Conservation (phyloP, 1,284 basidiomycete genomes). For the Heliocybe sulcata region DNA sequence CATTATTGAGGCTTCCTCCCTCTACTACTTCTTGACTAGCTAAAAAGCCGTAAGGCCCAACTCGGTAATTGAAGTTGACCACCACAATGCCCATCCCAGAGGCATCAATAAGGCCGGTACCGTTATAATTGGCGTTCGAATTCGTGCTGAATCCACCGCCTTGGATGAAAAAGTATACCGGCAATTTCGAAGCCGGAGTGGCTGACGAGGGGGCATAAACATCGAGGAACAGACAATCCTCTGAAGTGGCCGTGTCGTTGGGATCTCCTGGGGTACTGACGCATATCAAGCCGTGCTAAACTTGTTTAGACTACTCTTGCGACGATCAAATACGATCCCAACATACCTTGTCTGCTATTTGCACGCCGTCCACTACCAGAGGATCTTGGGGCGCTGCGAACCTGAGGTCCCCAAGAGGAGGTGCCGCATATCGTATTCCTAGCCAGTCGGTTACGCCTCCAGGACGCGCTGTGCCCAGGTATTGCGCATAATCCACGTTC, state of each 20-base stretch:
- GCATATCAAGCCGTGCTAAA: neutral
- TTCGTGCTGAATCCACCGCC: neutral
- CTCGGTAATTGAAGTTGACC: constrained; percentile 8
- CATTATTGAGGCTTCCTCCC: constrained; percentile 5
- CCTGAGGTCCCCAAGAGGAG: neutral
- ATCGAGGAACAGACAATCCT: neutral
- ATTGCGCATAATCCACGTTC: neutral
- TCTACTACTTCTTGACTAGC: neutral
- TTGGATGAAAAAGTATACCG: neutral
- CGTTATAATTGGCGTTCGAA: neutral
- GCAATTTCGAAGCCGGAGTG: neutral
- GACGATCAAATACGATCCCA: neutral
- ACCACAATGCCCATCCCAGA: constrained; percentile 2
- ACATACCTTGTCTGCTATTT: neutral
- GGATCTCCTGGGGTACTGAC: neutral
- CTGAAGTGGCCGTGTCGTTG: neutral
- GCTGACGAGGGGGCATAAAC: neutral
- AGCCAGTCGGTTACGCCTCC: neutral
- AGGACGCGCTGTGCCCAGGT: neutral
- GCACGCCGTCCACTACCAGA: neutral
- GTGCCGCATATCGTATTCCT: neutral
- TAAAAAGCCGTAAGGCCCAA: constrained; percentile 7
- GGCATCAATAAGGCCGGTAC: neutral
- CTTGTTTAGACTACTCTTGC: neutral
- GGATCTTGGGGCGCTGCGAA: neutral